Evolutionary conservation across 2,329 filamentous ascomycete species (phyloP), one percentile per base, ranked within the genome.

Genomic region (Penicillium sp.): DNA sequence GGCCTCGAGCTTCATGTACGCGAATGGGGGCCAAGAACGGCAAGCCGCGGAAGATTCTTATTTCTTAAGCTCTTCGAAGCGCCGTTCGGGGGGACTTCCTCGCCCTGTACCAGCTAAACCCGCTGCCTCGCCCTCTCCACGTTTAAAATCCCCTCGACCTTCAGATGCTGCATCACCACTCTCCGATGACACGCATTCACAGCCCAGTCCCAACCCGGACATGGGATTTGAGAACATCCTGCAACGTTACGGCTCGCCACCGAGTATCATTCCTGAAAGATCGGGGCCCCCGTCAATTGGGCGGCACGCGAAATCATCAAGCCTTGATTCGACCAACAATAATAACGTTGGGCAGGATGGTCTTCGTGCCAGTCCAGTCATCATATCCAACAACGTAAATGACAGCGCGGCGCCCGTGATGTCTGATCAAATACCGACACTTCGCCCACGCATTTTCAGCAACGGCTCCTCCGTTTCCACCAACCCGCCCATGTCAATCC

Each of bases 401-500:
- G 66, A 67, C 16, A 44, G 50, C 14, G 50, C 54, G 31, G 41
- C 51, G 14, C 52, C 64, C 14, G 46, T 59, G 10, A 57, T 62
- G 35, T 57, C 64, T 5, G 67, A 69, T 9, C 57, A 63, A n/a
- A 55, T 65, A 20, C 64, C 63, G n/a, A 54, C 49, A 2, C 54
- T 63, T 43, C 60, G 65, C 16, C 67, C 66, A 24, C 66, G 68
- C 3, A 58, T 72, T 11, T 66, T 69, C 46, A 70, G 69, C 52
- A 69, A 69, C 46, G 63, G 64, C 28, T 68, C 67, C 14, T 60
- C 64, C 3, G 51, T 63, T 9, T 69, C 69, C 0, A 58, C 61
- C 1, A 66, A 79, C 74, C 57, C 73, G 72, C 36, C 72, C 52
- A 62, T 57, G 35, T 69, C 64, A 4, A 77, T 80, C 44, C 87